Base-by-base conservation (phyloP, 108 stramenopile species). In the Pseudonitzschia pungens region DNA sequence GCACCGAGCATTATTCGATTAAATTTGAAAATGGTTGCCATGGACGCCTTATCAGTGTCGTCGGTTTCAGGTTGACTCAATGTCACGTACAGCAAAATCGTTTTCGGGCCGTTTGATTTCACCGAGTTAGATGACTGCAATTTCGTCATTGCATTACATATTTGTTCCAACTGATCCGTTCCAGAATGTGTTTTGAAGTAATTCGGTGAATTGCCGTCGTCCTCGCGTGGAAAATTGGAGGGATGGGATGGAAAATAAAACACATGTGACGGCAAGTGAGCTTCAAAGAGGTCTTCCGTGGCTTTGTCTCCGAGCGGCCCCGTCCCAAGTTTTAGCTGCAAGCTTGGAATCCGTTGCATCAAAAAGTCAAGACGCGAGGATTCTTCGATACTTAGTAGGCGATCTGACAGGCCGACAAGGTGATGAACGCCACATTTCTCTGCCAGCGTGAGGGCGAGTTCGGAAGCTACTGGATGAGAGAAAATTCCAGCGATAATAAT, bases 401-500 rank as follows among this genome's bases (percentile, higher is more conserved):
- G 70, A 5, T 59, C 62, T 16, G 44, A 42, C 16, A 72, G 24
- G 1, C 87, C 88, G 51, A 83, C 56, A 44, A 92, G 79, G 56
- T 64, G 72, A 18, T 73, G 42, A 0, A 87, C 87, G 36, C 78
- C 77, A 48, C 91, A 92, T 43, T 79, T 56, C 50, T 81, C 73
- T 28, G 79, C 41, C 18, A 92, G 67, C 12, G 54, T 60, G 67
- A 86, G 51, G 45, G 87, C 86, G 11, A 89, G 52, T 36, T 86
- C 83, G 65, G 85, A 68, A 11, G 85, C 88, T 2, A 87, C 50
- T 15, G 77, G 69, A 75, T 88, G 85, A 20, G 83, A 68, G 32
- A 87, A 57, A n/a, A 88, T 79, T 31, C 84, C 83, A 0, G 88
- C 84, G 42, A 92, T 71, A 7, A 89, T 64, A 9, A 92, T 67